Evolutionary conservation across 192 early-diverging fungal genomes (phyloP), one percentile per base, ranked within the genome.

Genomic region (Entomortierella lignicola): DNA sequence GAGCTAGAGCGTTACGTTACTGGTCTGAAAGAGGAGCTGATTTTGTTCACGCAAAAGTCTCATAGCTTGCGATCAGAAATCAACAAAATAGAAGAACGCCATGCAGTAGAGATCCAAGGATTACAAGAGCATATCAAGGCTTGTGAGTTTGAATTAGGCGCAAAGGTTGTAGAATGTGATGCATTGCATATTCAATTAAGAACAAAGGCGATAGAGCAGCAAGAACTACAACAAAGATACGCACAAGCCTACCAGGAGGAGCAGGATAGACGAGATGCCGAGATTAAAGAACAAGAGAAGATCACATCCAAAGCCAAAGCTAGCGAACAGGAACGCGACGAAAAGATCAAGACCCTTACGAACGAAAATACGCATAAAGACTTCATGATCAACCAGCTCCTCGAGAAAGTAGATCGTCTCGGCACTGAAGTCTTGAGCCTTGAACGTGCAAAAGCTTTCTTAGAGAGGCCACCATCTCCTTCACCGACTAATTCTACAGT

Each of bases 1-100:
- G 75, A 79, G 15, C 32, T 79, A 52, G 75, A 79, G 21, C 66
- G 75, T 17, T 70, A 79, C 43, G 25, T 79, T 55, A 66, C 56
- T 11, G 75, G 75, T 4, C 12, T 79, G 37, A 79, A 79, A 37
- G 75, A 70, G 27, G 75, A 70, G n/a, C 27, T 79, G 20, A 66
- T 79, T 29, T 26, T 79, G 41, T 66, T 59, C 13, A 29, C 63
- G 32, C 68, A 63, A 1, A 66, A 79, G 57, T 32, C 68, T 17
- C 68, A 70, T 50, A 52, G 55, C 13, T 57, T 59, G 5, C 25
- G 41, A n/a, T 32, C 34, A 1, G 67, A 70, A n/a, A 55, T 70
- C 56, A 79, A 70, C 57, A 52, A 12, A 21, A 27, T 39, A 34
- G 44, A 55, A 23, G 75, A 79, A 23, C n/a, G 13, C 3, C 34